These are phyloP conservation scores for Mercurialis annua DNA, from an alignment of 345 rosid species.

Conservation along the genomic window DNA sequence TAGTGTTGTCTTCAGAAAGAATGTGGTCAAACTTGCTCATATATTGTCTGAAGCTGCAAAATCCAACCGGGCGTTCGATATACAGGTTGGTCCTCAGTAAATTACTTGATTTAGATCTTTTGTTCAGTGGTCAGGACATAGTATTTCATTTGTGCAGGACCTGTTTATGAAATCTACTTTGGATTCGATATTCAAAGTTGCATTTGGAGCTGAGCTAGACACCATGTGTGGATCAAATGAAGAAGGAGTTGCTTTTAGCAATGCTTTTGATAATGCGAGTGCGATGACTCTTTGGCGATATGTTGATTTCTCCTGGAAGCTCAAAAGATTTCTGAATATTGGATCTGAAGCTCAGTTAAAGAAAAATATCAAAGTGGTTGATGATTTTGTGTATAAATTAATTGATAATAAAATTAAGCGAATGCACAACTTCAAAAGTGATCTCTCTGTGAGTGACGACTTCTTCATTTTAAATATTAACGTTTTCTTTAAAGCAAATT, in stretches of 20 bases:
- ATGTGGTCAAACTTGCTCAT: conserved; percentile 28
- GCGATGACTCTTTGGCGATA: conserved; percentile 44
- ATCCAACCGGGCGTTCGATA: conserved; percentile 21
- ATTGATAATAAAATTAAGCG: conserved; percentile 43
- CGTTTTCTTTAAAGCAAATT: too few relatives aligned
- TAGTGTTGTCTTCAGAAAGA: conserved; percentile 22
- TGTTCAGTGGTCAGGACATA: neutral
- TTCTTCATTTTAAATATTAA: neutral
- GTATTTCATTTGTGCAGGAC: conserved; percentile 25
- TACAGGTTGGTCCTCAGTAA: conserved; percentile 17
- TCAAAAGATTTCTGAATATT: conserved; percentile 50
- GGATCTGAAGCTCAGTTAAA: conserved; percentile 54
- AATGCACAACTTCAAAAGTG: conserved; percentile 31
- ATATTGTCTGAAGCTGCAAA: conserved; percentile 22
- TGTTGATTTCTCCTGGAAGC: conserved; percentile 51
- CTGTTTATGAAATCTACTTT: conserved; percentile 60
- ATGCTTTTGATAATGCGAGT: conserved; percentile 62
- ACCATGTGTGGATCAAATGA: conserved; percentile 48
- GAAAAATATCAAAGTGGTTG: conserved; percentile 36
- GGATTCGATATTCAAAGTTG: conserved; percentile 61
- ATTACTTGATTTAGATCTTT: neutral
- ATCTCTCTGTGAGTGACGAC: conserved; percentile 34
- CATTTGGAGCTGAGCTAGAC: conserved; percentile 54
- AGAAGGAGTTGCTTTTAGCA: conserved; percentile 37
- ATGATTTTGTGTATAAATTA: conserved; percentile 48